Base-by-base conservation (phyloP, 2,329 filamentous ascomycete species). In the Botrytis hyacinthi region DNA sequence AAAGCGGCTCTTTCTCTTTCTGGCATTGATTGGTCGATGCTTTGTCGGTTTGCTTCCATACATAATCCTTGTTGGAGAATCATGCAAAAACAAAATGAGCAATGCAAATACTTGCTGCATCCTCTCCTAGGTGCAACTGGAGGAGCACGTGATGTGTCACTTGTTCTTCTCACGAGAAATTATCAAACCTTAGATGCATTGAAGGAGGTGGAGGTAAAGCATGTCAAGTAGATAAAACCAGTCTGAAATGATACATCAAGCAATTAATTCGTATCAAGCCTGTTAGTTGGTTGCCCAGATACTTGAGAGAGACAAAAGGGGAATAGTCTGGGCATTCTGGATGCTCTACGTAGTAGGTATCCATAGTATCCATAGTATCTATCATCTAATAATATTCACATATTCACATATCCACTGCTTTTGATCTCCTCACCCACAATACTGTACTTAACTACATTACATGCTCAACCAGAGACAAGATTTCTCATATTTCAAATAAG, bases 1-100 rank as follows among this genome's bases (percentile, higher is more conserved):
- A 42, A 42, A 67, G 65, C 65, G 65, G 46, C 48, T 69, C 66
- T 69, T 57, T 57, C 51, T 57, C n/a, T 4, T 57, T 57, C 48
- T 57, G 18, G 66, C 42, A 68, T 72, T 68, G 20, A 73, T 35
- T 51, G 67, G 44, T 18, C 70, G 22, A 48, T 67, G 60, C 51
- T 35, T 57, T 54, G 40, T 42, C 20, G n/a, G 9, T 65, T 65
- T 46, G n/a, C 42, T 65, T 65, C 42, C 42, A 35, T 48, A 46
- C 32, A 26, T 16, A n/a, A 61, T 62, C 62, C 62, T 35, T 66
- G 62, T n/a, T 66, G 20, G n/a, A 20, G 42, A 46, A 44, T 44
- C n/a, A 65, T 65, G 61, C 61, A 65, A n/a, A 57, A 46, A 46
- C 40, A 44, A 65, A 32, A 65, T 65, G 40, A 65, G 40, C n/a